Conservation (phyloP, 2,329 filamentous ascomycete genomes). For the Fusarium sp. region DNA sequence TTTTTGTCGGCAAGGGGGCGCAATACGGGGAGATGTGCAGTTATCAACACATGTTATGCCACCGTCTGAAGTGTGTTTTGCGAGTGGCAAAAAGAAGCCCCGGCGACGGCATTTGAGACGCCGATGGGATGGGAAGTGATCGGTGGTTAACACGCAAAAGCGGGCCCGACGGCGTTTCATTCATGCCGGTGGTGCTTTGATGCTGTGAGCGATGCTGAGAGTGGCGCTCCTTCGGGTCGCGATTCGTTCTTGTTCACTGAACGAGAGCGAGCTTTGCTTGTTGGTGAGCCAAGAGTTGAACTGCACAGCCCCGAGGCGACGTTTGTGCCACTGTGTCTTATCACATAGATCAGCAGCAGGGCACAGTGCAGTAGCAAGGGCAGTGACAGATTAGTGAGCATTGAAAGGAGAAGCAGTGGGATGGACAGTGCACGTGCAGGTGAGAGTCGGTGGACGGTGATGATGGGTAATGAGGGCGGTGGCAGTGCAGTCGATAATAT, state of each 20-base stretch:
- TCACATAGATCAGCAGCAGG: conserved; percentile 14
- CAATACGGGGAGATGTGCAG: conserved; percentile 13
- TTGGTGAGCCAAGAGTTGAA: conserved; percentile 31
- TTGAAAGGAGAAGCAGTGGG: not conserved
- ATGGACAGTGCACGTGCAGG: conserved; percentile 23
- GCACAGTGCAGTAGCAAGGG: conserved; percentile 20
- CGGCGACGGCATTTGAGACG: conserved; percentile 10
- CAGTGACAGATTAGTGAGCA: not conserved
- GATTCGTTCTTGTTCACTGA: conserved; percentile 8
- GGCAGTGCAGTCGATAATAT: conserved; percentile 35
- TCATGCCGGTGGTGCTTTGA: conserved; percentile 6
- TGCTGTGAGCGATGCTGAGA: not conserved
- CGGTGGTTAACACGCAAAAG: conserved; percentile 5
- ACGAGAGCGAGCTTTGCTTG: conserved; percentile 19
- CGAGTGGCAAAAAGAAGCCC: conserved; percentile 28
- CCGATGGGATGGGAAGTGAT: conserved; percentile 4
- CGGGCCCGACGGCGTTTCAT: conserved; percentile 26
- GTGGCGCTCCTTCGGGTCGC: conserved; percentile 1
- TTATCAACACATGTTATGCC: not conserved
- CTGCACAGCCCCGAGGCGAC: conserved; percentile 28
- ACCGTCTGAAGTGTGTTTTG: conserved; percentile 14
- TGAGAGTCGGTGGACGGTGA: conserved; percentile 10
- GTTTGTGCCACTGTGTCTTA: conserved; percentile 25
- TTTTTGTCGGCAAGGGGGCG: conserved; percentile 32
- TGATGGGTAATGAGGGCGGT: conserved; percentile 29